Evolutionary conservation across 2,329 filamentous ascomycete genomes (phyloP), one percentile per base, ranked within the genome.

Genomic region (Trichophyton equinum): DNA sequence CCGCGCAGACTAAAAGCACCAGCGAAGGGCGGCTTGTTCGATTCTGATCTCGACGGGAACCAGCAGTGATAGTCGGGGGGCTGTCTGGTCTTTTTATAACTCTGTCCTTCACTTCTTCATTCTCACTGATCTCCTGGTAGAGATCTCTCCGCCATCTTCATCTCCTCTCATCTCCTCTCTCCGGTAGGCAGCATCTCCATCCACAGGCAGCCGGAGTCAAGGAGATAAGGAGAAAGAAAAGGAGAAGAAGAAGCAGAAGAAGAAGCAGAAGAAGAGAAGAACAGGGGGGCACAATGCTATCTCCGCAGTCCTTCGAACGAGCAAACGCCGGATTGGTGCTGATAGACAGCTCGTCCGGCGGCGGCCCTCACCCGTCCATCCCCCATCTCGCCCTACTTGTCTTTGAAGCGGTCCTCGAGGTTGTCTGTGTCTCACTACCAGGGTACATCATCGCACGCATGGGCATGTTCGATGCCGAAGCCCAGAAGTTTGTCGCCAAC

Each of bases 401-500:
- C 67, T 96, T 96, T 69, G 91, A 95, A 76, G 94, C 94, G 9
- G 91, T 96, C 30, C 80, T 96, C 69, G 91, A 96, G 72, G 92
- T 97, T 25, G 88, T 99, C 57, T 97, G 91, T 72, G 91, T 99
- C 72, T 92, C 88, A 73, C 76, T 96, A 67, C 94, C 94, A 0
- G 94, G 94, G 30, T 99, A 96, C 75, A 87, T 99, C 65, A 85
- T 96, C 60, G 94, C 94, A 11, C 81, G 88, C 44, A 81, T 90
- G 68, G 94, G 94, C 72, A 88, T 96, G 77, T 97, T 99, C 75
- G 90, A 95, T 75, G 90, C 89, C 65, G 91, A 96, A 58, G 89
- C 91, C 73, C 94, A 99, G 74, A 97, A 96, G 75, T 95, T 99
- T 71, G 81, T 96, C 58, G 92, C 94, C 60, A 96, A 99, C 71